Conservation (phyloP, 306 rosid genomes). For the Amphicarpaea edgeworthii region DNA sequence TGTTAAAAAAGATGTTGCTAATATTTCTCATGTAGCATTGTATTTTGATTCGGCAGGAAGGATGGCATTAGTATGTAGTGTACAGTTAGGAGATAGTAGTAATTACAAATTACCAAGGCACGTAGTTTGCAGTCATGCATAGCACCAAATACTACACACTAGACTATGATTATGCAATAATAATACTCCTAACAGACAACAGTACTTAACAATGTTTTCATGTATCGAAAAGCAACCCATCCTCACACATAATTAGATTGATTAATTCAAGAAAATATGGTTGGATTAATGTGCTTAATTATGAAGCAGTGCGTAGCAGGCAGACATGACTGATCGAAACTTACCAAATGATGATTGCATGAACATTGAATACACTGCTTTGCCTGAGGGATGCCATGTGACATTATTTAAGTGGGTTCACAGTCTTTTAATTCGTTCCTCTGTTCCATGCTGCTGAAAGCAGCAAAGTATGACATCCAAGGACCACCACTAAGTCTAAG, state of each 20-base stretch:
- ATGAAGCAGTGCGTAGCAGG: neutral
- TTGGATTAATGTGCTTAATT: slow-evolving; percentile 12
- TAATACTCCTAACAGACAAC: no score
- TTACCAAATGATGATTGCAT: slow-evolving; percentile 14
- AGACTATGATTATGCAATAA: neutral
- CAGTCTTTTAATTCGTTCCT: slow-evolving; percentile 32
- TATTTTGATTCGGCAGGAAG: neutral
- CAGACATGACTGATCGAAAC: slow-evolving; percentile 5
- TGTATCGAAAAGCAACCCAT: neutral
- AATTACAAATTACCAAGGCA: neutral
- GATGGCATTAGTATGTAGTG: neutral
- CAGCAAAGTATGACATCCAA: slow-evolving; percentile 1
- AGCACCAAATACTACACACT: neutral
- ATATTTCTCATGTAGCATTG: no score
- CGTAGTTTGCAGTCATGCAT: neutral
- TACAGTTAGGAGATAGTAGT: neutral
- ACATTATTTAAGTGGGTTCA: slow-evolving; percentile 41
- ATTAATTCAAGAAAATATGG: slow-evolving; percentile 5
- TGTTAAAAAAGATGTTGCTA: no score
- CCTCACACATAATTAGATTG: neutral
- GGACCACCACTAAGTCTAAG: slow-evolving; percentile 33
- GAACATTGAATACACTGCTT: neutral
- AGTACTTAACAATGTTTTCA: no score
- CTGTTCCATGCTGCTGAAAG: neutral
- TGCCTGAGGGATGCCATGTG: slow-evolving; percentile 39